These are phyloP conservation scores for Myxozyma sirexii DNA, from an alignment of 805 yeast genomes.

Conservation along the genomic window DNA sequence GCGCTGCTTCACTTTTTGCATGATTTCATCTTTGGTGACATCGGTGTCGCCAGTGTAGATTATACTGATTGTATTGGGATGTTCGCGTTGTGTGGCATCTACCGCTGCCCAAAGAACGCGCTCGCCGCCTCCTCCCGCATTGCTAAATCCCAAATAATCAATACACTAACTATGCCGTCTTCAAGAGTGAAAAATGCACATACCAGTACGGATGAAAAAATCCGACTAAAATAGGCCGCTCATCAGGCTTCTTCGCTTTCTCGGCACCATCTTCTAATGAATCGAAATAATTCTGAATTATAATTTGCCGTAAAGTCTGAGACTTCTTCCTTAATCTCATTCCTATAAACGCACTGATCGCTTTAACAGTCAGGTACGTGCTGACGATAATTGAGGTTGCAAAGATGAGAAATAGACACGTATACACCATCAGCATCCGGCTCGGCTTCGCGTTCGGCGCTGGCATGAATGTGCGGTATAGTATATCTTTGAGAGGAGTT, in stretches of 20 bases:
- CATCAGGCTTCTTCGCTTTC: not conserved
- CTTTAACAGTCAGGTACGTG: constrained; percentile 13
- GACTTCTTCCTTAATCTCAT: constrained; percentile 16
- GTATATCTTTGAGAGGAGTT: not conserved
- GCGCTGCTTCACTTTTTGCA: constrained; percentile 52
- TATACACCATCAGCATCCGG: constrained; percentile 17
- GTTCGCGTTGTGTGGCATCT: constrained; percentile 59
- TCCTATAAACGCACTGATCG: constrained; percentile 17
- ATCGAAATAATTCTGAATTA: constrained; percentile 1
- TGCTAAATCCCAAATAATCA: constrained; percentile 52
- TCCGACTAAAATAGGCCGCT: constrained; percentile 57
- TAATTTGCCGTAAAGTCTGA: constrained; percentile 3
- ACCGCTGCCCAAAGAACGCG: constrained; percentile 95
- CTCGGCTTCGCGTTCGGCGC: not conserved
- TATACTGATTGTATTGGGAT: constrained; percentile 57
- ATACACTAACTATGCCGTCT: not conserved
- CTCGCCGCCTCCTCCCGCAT: constrained; percentile 98
- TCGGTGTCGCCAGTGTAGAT: constrained; percentile 70
- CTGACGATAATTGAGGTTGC: constrained; percentile 12
- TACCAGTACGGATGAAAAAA: constrained; percentile 82
- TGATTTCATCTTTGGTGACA: constrained; percentile 41
- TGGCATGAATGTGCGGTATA: constrained; percentile 17
- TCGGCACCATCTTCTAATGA: not conserved
- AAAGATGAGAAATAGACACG: constrained; percentile 18
- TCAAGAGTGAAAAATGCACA: not conserved